Evolutionary conservation across 2,329 filamentous ascomycete species (phyloP).

Genomic region (Metarhizium sp.): DNA sequence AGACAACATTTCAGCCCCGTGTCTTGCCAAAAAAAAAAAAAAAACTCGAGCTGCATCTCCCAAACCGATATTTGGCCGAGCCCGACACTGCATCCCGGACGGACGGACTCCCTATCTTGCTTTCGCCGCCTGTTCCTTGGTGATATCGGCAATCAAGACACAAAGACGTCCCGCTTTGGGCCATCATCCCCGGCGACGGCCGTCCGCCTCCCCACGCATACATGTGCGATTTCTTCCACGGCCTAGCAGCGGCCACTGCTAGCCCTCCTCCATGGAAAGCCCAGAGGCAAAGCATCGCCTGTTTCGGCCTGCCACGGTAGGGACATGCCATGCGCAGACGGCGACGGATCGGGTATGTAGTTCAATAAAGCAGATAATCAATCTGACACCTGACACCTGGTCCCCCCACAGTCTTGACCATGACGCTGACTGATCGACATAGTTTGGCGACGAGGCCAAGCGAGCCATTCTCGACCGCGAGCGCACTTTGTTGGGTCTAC

Average conservation of each 20-base stretch:
- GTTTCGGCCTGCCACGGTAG: constrained; percentile 21
- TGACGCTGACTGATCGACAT: background rate
- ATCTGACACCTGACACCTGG: background rate
- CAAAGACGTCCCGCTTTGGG: background rate
- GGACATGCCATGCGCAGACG: constrained; percentile 27
- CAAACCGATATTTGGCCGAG: too few relatives aligned
- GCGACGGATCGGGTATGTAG: constrained; percentile 21
- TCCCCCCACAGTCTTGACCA: background rate
- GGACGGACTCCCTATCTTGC: too few relatives aligned
- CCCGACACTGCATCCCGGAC: too few relatives aligned
- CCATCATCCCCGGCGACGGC: background rate
- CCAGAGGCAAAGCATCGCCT: background rate
- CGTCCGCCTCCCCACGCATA: background rate
- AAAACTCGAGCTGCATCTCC: too few relatives aligned
- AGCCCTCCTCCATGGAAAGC: constrained; percentile 9
- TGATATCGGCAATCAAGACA: background rate
- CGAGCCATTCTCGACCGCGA: constrained; percentile 26
- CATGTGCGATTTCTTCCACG: constrained; percentile 1
- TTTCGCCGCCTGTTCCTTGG: too few relatives aligned
- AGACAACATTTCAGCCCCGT: too few relatives aligned
- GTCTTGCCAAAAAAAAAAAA: too few relatives aligned
- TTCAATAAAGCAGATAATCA: background rate
- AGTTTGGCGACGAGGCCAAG: constrained; percentile 29
- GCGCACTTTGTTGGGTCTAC: constrained; percentile 11
- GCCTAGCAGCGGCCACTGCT: constrained; percentile 7